Percentiles rank a stretch among this genome's conserved stretches.
phyloP scores from a whole-genome alignment of 306 rosid species.

The Erythrophleum fordii region DNA sequence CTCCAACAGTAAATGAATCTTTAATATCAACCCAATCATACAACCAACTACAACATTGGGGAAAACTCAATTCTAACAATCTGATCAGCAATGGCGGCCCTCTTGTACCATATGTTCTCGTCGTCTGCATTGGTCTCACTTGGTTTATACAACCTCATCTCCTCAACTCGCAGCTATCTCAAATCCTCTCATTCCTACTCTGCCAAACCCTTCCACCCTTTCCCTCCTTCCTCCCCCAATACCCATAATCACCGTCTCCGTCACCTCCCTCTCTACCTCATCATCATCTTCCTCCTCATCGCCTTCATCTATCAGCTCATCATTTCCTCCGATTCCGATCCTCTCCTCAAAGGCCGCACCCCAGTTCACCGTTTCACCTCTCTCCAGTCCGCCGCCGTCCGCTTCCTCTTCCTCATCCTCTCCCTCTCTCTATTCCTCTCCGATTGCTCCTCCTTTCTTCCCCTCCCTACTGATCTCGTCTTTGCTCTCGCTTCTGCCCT shows the following conservation, averaged over 20 bases:
- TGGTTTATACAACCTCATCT: slow-evolving; percentile 73
- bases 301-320: slow-evolving; percentile 64
- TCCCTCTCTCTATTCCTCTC: slow-evolving; percentile 69
- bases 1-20: not conserved
- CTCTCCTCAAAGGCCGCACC: slow-evolving; percentile 75
- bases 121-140: slow-evolving; percentile 60
- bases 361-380: slow-evolving; percentile 82
- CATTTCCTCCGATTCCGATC: slow-evolving; percentile 69
- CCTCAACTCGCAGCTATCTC: slow-evolving; percentile 60
- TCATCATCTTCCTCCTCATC: slow-evolving; percentile 52
- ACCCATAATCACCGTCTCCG: slow-evolving; percentile 48
- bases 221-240: slow-evolving; percentile 44
- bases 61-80: not conserved
- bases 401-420: slow-evolving; percentile 73
- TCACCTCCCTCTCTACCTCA: slow-evolving; percentile 62
- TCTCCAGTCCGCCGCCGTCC: slow-evolving; percentile 72
- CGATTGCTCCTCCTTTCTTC: slow-evolving; percentile 60
- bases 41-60: not conserved
- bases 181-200: slow-evolving; percentile 71
- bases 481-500: slow-evolving; percentile 69
- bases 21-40: not conserved
- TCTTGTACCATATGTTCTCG: slow-evolving; percentile 60
- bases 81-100: slow-evolving; percentile 44
- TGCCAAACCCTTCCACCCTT: slow-evolving; percentile 85
- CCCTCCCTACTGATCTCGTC: slow-evolving; percentile 66